Conservation (phyloP, 306 rosid genomes). For the Cicer cuneatum region DNA sequence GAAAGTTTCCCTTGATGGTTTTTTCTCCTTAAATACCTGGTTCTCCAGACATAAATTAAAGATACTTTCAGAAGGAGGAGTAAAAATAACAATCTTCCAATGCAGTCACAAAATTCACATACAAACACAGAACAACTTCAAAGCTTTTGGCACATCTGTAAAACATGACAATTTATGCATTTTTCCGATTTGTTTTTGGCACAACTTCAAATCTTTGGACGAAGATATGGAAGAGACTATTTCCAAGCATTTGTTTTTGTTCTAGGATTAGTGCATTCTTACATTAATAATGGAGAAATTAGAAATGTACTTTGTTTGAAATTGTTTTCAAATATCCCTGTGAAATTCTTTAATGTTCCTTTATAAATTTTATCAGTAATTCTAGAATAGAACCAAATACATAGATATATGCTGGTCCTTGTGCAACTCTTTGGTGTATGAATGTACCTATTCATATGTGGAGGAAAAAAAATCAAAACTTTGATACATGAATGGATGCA, state of each 20-base stretch:
- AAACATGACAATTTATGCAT: conserved; percentile 7
- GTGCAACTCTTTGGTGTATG: not conserved
- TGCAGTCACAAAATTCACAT: conserved; percentile 31
- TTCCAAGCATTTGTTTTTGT: conserved; percentile 28
- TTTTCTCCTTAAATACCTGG: conserved; percentile 92
- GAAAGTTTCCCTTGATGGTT: conserved; percentile 84
- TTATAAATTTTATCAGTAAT: not conserved
- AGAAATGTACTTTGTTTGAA: conserved; percentile 9
- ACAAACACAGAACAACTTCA: conserved; percentile 22
- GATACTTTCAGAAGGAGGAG: conserved; percentile 32
- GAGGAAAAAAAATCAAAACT: not conserved
- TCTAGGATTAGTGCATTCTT: not conserved
- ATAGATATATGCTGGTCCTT: not conserved
- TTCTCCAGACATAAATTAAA: conserved; percentile 42
- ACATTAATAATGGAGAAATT: not conserved
- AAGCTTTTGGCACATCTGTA: conserved; percentile 6
- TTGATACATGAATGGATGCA: conserved; percentile 10
- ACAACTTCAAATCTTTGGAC: conserved; percentile 36
- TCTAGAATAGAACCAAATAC: conserved; percentile 10
- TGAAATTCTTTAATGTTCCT: conserved; percentile 6
- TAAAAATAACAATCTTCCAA: conserved; percentile 41
- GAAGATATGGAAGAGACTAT: conserved; percentile 7
- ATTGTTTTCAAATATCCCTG: conserved; percentile 25
- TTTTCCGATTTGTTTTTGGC: too few relatives aligned
- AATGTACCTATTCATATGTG: not conserved